Base-by-base conservation (phyloP, 2,329 filamentous ascomycete genomes). In the Penicillium sp. region DNA sequence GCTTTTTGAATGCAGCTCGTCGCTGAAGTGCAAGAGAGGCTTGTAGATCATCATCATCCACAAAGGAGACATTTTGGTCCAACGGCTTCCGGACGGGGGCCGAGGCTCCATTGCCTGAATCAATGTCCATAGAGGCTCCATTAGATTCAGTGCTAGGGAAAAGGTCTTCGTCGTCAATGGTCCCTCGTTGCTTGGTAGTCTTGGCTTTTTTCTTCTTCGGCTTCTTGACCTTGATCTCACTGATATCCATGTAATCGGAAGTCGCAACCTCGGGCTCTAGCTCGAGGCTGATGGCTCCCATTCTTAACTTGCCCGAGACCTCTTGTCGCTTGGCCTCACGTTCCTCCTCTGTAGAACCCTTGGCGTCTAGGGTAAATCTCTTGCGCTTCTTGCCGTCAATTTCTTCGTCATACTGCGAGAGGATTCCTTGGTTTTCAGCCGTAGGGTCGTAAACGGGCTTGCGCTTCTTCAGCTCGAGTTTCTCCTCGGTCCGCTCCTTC, bases 351-450 rank as follows among this genome's bases (percentile, higher is more conserved):
- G 82, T 87, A 33, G 85, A 87, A 3, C 92, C 93, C 59, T 87
- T 83, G 2, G 87, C 87, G 72, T 96, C 91, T 16, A 99, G 80
- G 0, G 90, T 96, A 67, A 99, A 99, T 24, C 84, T 84, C 72
- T 96, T 96, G 55, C 83, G 80, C 77, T 96, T 95, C 76, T 96
- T 96, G 54, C 92, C 92, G 35, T 89, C 85, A 52, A 97, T 96
- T 69, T 96, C 93, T 62, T 98, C 95, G 67, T 98, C 95, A 70
- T 99, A 99, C 66, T 99, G 93, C 14, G 90, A 86, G 43, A 99
- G 78, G 24, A 99, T 86, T 19, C 82, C 82, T 56, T 87, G 80
- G 13, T 84, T 88, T 24, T 83, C 83, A 27, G 89, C 88, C 33
- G 88, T 88, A 0, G 93, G 93, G 67, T 99, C 91, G 73, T 99